phyloP scores from a whole-genome alignment of 768 basidiomycete genomes.

The Lentinula sp. region DNA sequence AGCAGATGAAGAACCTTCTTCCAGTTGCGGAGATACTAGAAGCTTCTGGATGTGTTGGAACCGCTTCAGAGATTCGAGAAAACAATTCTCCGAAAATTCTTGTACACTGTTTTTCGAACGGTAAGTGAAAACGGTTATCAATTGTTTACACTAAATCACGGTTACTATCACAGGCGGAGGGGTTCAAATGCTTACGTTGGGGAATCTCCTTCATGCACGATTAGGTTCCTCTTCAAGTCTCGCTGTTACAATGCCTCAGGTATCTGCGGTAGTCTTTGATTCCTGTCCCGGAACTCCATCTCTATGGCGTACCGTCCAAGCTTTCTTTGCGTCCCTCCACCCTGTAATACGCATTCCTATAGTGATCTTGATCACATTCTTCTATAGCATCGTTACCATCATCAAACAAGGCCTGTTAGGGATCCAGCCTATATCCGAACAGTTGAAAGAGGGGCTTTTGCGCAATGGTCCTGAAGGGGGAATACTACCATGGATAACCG shows the following conservation, averaged over 20 bases:
- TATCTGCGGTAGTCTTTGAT: conserved; percentile 33
- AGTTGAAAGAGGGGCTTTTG: conserved; percentile 22
- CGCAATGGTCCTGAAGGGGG: conserved; percentile 12
- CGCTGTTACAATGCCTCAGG: conserved; percentile 12
- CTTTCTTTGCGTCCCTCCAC: conserved; percentile 24
- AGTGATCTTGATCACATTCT: conserved; percentile 16
- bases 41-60: conserved; percentile 25
- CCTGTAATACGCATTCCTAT: conserved; percentile 19
- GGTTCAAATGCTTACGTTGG: conserved; percentile 27
- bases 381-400: conserved; percentile 18
- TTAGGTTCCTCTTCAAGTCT: neutral
- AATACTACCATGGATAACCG: conserved; percentile 31
- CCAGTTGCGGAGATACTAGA: conserved; percentile 32
- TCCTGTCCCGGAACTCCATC: conserved; percentile 35
- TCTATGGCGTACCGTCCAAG: conserved; percentile 18
- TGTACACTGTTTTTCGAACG: conserved; percentile 43
- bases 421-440: conserved; percentile 14
- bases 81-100: conserved; percentile 25
- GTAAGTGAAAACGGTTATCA: conserved; percentile 16
- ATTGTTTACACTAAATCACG: too few species aligned
- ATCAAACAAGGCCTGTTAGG: conserved; percentile 16
- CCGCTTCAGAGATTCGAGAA: too few species aligned
- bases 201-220: conserved; percentile 21
- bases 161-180: conserved; percentile 28
- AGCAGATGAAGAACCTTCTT: conserved; percentile 22